Conservation (phyloP, 768 basidiomycete genomes). For the Suillus variegatus region DNA sequence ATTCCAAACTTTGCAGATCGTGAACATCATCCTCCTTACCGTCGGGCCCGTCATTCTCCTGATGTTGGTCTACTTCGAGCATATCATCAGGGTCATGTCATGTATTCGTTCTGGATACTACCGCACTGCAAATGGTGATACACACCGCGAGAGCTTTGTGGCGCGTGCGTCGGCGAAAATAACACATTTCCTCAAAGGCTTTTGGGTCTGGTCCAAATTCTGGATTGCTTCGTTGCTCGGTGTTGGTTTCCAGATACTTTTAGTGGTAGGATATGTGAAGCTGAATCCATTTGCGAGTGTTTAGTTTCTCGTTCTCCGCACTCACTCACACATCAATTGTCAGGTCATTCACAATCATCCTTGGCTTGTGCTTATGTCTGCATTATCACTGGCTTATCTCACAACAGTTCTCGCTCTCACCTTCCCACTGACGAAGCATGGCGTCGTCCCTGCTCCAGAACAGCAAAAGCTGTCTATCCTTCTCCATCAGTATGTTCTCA, state of each 20-base stretch:
- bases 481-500: conserved; percentile 55
- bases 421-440: conserved; percentile 31
- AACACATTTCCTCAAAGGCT: conserved; percentile 27
- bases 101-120: conserved; percentile 16
- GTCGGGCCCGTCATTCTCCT: conserved; percentile 58
- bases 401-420: conserved; percentile 43
- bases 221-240: conserved; percentile 57
- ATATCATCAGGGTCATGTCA: conserved; percentile 24
- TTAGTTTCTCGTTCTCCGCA: background rate
- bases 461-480: conserved; percentile 54
- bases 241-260: conserved; percentile 44
- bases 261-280: conserved; percentile 49
- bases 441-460: conserved; percentile 26
- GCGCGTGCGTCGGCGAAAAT: conserved; percentile 25
- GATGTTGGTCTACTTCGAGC: conserved; percentile 41
- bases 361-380: conserved; percentile 50
- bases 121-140: conserved; percentile 4
- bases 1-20: conserved; percentile 47
- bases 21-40: conserved; percentile 61
- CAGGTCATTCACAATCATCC: conserved; percentile 65
- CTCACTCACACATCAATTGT: background rate
- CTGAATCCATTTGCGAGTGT: conserved; percentile 66
- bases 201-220: conserved; percentile 60
- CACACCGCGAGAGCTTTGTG: conserved; percentile 12
- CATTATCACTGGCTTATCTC: conserved; percentile 53